Base-by-base conservation (phyloP, 1,284 basidiomycete species). In the Hymenochaete sp. region DNA sequence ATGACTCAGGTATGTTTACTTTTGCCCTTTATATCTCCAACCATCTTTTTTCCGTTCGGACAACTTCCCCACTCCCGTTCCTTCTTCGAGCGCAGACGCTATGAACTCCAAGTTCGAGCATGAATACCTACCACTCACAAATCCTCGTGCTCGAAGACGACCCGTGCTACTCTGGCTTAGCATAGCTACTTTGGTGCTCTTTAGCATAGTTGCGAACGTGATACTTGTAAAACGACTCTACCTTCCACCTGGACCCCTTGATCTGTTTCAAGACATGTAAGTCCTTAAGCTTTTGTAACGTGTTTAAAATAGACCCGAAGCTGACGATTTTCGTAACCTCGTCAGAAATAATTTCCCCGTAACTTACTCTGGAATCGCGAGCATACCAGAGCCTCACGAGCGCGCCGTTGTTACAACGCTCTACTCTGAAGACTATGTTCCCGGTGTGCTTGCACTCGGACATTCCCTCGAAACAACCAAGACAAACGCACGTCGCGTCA, bases 391-490 rank as follows among this genome's bases (percentile, higher is more conserved):
- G 5, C 8, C 8, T n/a, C 32, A 46, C 38, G 51, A 58, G 6
- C 64, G 65, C 33, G 67, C 67, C 1, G 56, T 72, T 33, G 66
- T 69, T 1, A 64, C 67, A 4, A 59, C 66, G 4, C 59, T 73
- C 14, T 71, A 69, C 53, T 65, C 64, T 18, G 66, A 73, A 52
- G 55, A 60, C 4, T 72, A 62, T 50, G 62, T 65, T 9, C 58
- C 66, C 27, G 66, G 66, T 3, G 60, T 66, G n/a, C 64, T 67
- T 1, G 65, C 67, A 7, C 62, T 72, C 10, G 70, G 66, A 3
- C 61, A 70, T 51, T 70, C 70, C 1, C 49, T 69, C 9, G 55
- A 52, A 32, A 55, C 54, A 24, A 59, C 59, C 3, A 66, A 70
- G 49, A 61, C 59, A 22, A 60, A 59, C 26, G 59, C 65, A 2